These are phyloP conservation scores for Verticillium klebahnii DNA, from an alignment of 2,329 filamentous ascomycete species.

Conservation along the genomic window DNA sequence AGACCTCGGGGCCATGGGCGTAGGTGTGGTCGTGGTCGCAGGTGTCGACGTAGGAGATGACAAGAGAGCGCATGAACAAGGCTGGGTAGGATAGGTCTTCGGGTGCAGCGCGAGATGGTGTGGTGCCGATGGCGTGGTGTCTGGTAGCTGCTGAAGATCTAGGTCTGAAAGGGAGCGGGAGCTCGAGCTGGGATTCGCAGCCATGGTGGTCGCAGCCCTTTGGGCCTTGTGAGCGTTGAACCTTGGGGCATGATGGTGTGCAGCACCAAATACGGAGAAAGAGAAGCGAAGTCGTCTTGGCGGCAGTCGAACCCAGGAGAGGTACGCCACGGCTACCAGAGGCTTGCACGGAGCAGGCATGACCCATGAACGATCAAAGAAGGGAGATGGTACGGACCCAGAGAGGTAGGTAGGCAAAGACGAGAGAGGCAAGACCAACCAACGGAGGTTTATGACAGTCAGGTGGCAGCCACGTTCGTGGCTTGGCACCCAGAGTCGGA, in stretches of 20 bases:
- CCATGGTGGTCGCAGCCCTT: not conserved
- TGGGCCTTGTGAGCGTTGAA: not conserved
- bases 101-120: not conserved
- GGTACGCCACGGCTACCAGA: not conserved
- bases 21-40: not conserved
- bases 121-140: not conserved
- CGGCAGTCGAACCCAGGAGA: not conserved
- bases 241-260: not conserved
- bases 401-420: not conserved
- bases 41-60: constrained; percentile 2
- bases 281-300: not conserved
- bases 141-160: not conserved
- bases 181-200: not conserved
- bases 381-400: too few relatives aligned
- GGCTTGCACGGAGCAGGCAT: not conserved
- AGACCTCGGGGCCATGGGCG: not conserved
- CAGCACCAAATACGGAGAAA: not conserved
- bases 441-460: not conserved
- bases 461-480: not conserved
- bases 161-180: not conserved
- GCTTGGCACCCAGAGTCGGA: not conserved
- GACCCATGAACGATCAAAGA: not conserved
- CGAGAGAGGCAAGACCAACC: not conserved
- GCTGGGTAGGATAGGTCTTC: not conserved
- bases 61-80: not conserved